Evolutionary conservation across 1,284 basidiomycete species (phyloP), one percentile per base, ranked within the genome.

Genomic region (Fomitopsis palustris): DNA sequence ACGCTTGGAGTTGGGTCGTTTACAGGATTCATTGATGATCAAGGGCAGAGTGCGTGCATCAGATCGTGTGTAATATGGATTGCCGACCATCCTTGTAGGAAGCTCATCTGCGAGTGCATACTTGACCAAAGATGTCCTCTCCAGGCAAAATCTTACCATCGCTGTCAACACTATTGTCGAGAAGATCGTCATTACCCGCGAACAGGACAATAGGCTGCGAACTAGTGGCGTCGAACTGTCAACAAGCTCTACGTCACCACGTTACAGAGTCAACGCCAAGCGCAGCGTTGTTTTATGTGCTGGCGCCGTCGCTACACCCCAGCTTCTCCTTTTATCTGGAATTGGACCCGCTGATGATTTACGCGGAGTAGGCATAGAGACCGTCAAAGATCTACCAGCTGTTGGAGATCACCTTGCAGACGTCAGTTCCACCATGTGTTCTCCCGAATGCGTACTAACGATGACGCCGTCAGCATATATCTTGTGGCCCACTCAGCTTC

Each of bases 41-140:
- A 70, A 27, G 75, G 75, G 23, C 59, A 68, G 56, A 66, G 77
- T 65, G 29, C 14, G 63, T 60, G 9, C 10, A 7, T 53, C 31
- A 6, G n/a, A 3, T 31, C 33, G 19, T 8, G 31, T 2, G n/a
- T n/a, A 21, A 25, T 16, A 37, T 37, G n/a, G 3, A 10, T 12
- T 12, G 21, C 37, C 23, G 9, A 31, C 14, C 9, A n/a, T 25
- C 27, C n/a, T 4, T 38, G 10, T 23, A 72, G 69, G 71, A 33
- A 67, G 69, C 51, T 78, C 77, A 7, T 65, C 72, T 7, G 75
- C 77, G 0, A 68, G 71, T 3, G 72, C 75, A 7, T 80, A 79
- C 57, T 68, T 80, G 12, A 66, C 69, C 3, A 56, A 66, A 1
- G 64, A 66, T 6, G 70, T 77, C n/a, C 62, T 75, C 12, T 57